phyloP scores from a whole-genome alignment of 2,329 filamentous ascomycete genomes.

The Arachnopeziza araneosa region DNA sequence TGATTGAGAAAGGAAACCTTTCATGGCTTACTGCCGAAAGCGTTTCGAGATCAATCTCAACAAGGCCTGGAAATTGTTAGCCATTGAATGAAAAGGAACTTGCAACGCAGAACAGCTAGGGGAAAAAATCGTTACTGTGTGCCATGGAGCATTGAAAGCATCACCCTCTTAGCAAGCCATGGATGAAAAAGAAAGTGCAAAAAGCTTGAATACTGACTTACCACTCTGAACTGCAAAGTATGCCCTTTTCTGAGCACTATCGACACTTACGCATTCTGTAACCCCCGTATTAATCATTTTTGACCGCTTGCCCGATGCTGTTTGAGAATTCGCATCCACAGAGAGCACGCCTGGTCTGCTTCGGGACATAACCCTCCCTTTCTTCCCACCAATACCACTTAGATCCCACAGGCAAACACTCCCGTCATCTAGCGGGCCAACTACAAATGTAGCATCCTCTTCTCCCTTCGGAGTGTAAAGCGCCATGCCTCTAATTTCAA shows the following conservation, averaged over 20 bases:
- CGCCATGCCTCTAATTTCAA: slow-evolving; percentile 70
- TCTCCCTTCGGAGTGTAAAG: slow-evolving; percentile 53
- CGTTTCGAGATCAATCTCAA: slow-evolving; percentile 76
- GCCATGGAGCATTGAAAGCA: too few species aligned
- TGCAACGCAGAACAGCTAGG: too few species aligned
- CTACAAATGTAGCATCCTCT: slow-evolving; percentile 52
- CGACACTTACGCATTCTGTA: slow-evolving; percentile 78
- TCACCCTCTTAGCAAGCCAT: not conserved
- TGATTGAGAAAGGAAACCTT: slow-evolving; percentile 76
- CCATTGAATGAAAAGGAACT: not conserved
- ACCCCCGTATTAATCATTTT: slow-evolving; percentile 67
- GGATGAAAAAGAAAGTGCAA: not conserved
- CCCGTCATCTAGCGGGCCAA: slow-evolving; percentile 80
- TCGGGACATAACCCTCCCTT: slow-evolving; percentile 58
- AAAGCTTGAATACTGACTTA: slow-evolving; percentile 32
- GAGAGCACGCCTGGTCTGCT: slow-evolving; percentile 65
- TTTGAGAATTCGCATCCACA: slow-evolving; percentile 40
- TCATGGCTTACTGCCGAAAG: slow-evolving; percentile 64
- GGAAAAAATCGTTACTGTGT: not conserved
- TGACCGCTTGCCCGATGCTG: slow-evolving; percentile 42
- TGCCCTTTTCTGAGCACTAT: slow-evolving; percentile 59
- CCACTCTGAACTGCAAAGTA: slow-evolving; percentile 76
- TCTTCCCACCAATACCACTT: slow-evolving; percentile 46
- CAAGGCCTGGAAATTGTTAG: slow-evolving; percentile 45
- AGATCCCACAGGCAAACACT: slow-evolving; percentile 85